These are phyloP conservation scores for Trichoderma semiorbis DNA, from an alignment of 2,329 filamentous ascomycete genomes.

Conservation along the genomic window DNA sequence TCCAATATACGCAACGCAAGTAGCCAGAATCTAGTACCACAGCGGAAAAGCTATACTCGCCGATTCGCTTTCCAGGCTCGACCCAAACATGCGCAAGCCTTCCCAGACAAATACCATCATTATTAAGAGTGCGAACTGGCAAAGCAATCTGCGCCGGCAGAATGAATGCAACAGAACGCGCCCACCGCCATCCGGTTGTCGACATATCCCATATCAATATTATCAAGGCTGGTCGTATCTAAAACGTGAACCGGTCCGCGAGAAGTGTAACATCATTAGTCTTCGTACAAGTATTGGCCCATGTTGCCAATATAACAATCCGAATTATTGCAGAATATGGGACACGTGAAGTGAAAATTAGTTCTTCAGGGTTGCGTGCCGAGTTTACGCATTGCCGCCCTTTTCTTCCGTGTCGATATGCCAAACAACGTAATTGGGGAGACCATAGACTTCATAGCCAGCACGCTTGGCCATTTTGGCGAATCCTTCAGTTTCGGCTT, in stretches of 20 bases:
- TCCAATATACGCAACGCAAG: conserved; percentile 22
- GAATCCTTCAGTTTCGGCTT: conserved; percentile 97
- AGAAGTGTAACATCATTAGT: conserved; percentile 26
- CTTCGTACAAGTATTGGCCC: conserved; percentile 26
- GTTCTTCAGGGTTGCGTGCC: neutral
- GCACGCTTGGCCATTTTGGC: conserved; percentile 98
- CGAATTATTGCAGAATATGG: conserved; percentile 23
- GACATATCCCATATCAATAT: conserved; percentile 16
- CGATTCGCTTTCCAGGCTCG: neutral
- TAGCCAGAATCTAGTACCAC: conserved; percentile 32
- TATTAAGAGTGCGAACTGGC: neutral
- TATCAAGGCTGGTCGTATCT: conserved; percentile 17
- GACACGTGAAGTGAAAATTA: conserved; percentile 22
- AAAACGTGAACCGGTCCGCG: conserved; percentile 5
- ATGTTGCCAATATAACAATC: conserved; percentile 20
- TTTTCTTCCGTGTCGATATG: conserved; percentile 97
- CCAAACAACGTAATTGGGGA: conserved; percentile 98
- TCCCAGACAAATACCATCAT: conserved; percentile 18
- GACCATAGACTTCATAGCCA: conserved; percentile 84
- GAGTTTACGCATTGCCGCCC: conserved; percentile 65
- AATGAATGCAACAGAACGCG: conserved; percentile 17
- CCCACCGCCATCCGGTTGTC: conserved; percentile 6
- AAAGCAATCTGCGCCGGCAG: conserved; percentile 13
- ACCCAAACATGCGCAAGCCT: conserved; percentile 21
- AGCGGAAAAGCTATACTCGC: conserved; percentile 25